phyloP scores from a whole-genome alignment of 495 filamentous ascomycete genomes.

The Neurospora africana region DNA sequence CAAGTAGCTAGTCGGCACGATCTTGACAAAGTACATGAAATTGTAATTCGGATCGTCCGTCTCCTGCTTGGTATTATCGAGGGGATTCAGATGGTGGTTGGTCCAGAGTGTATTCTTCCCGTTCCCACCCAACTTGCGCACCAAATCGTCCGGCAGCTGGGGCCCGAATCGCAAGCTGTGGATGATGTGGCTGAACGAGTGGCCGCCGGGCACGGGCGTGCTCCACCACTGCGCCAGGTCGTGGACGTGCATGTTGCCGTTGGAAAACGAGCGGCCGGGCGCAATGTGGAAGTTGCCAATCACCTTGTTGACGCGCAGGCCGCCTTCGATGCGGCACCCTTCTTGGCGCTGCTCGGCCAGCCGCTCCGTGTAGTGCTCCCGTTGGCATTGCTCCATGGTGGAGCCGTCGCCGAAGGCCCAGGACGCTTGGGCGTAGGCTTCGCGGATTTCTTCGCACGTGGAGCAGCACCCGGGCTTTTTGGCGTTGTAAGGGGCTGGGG shows the following conservation, averaged over 20 bases:
- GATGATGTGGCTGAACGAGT: slow-evolving; percentile 85
- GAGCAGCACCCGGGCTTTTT: slow-evolving; percentile 80
- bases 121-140: slow-evolving; percentile 40
- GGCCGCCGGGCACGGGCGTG: slow-evolving; percentile 46
- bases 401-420: slow-evolving; percentile 93
- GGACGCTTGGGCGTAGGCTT: slow-evolving; percentile 76
- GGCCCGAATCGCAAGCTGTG: slow-evolving; percentile 85
- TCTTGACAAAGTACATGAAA: slow-evolving; percentile 99
- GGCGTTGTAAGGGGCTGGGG: slow-evolving; percentile 56
- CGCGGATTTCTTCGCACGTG: slow-evolving; percentile 91
- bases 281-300: slow-evolving; percentile 98
- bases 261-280: slow-evolving; percentile 78
- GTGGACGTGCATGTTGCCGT: slow-evolving; percentile 92
- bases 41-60: slow-evolving; percentile 79
- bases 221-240: slow-evolving; percentile 90
- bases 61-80: slow-evolving; percentile 70
- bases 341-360: slow-evolving; percentile 79
- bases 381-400: slow-evolving; percentile 88
- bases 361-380: slow-evolving; percentile 84
- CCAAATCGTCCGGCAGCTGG: slow-evolving; percentile 69
- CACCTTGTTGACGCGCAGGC: slow-evolving; percentile 92
- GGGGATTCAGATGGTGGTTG: slow-evolving; percentile 82
- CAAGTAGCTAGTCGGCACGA: slow-evolving; percentile 88
- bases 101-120: slow-evolving; percentile 52
- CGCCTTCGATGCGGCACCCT: slow-evolving; percentile 90